Base-by-base conservation (phyloP, 2,329 filamentous ascomycete genomes). In the Verticillium tricorpus region DNA sequence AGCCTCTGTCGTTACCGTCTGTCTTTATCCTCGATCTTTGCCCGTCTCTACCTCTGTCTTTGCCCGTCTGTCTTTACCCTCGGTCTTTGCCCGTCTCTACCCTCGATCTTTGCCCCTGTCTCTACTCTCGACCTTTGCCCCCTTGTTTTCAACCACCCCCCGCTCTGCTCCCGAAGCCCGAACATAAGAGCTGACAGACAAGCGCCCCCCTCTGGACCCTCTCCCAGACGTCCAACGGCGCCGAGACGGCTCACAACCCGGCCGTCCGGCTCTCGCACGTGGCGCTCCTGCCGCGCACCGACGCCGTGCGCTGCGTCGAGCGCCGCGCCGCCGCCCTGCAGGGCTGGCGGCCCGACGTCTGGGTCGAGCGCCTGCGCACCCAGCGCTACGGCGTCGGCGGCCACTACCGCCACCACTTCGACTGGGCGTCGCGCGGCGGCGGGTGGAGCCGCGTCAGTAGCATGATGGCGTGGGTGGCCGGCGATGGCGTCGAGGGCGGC, bases 351-450 rank as follows among this genome's bases (percentile, higher is more conserved):
- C 73, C 77, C 45, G 79, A 84, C 59, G 69, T 82, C 17, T 85
- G 79, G 79, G 67, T 84, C 64, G 82, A 85, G 69, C 74, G 80
- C 4, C 73, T 84, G 58, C 77, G 82, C 37, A 80, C 80, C 28
- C 82, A 85, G 72, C 76, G 78, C 32, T 85, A 85, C 66, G 58
- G 50, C n/a, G 64, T 64, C 17, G 76, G 73, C 5, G 81, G 81
- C 1, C 82, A 84, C 69, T 85, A 85, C 69, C 72, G 71, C 52
- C 81, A 83, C 63, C 82, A 85, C 69, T 84, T 81, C 64, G 82
- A 85, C 73, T 85, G 81, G 81, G 80, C 77, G 59, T 73, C 70
- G 2, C 77, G 73, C 56, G 67, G 67, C 1, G 72, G 72, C 4
- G 79, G 80, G 2, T 82, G 79, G 79, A 80, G 78, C 1, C 74